Percentiles rank a stretch among this genome's conserved stretches.
These are phyloP conservation scores for Aspergillus asperescens DNA, from an alignment of 495 filamentous ascomycete species.

Conservation along the genomic window DNA sequence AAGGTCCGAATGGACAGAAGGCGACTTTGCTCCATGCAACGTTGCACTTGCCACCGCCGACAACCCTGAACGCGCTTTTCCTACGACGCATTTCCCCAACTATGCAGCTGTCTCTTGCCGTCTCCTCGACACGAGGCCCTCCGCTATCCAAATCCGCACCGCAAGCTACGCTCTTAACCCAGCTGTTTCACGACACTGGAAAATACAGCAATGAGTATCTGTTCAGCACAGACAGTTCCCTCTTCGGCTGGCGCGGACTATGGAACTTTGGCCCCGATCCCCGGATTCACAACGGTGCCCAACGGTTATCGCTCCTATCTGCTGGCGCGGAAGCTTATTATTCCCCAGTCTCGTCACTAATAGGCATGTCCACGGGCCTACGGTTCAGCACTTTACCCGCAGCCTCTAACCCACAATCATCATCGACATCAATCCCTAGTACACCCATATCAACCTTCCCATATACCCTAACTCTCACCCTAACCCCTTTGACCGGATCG, in stretches of 20 bases:
- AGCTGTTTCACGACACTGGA: slow-evolving; percentile 81
- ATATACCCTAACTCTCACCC: slow-evolving; percentile 82
- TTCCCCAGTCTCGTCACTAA: slow-evolving; percentile 81
- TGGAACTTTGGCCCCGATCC: slow-evolving; percentile 93
- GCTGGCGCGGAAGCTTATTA: slow-evolving; percentile 94
- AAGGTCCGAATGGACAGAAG: slow-evolving; percentile 30
- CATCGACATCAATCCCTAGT: slow-evolving; percentile 14
- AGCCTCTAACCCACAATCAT: slow-evolving; percentile 54
- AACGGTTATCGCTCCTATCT: slow-evolving; percentile 51
- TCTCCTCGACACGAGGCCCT: slow-evolving; percentile 66
- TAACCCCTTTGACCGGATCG: slow-evolving; percentile 91
- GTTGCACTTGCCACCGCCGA: slow-evolving; percentile 71
- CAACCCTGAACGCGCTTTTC: slow-evolving; percentile 82
- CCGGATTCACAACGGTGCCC: slow-evolving; percentile 26
- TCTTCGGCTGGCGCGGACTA: slow-evolving; percentile 80
- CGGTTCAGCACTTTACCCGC: slow-evolving; percentile 89
- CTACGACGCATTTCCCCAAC: slow-evolving; percentile 74
- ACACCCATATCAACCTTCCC: slow-evolving; percentile 57
- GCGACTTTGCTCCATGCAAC: slow-evolving; percentile 81
- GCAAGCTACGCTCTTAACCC: slow-evolving; percentile 55
- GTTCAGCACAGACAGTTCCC: slow-evolving; percentile 84
- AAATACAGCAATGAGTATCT: slow-evolving; percentile 88
- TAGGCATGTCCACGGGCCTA: slow-evolving; percentile 74
- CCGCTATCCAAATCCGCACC: slow-evolving; percentile 41
- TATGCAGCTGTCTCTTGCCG: slow-evolving; percentile 71